Conservation (phyloP, 2,329 filamentous ascomycete species). For the Zymoseptoria passerinii region DNA sequence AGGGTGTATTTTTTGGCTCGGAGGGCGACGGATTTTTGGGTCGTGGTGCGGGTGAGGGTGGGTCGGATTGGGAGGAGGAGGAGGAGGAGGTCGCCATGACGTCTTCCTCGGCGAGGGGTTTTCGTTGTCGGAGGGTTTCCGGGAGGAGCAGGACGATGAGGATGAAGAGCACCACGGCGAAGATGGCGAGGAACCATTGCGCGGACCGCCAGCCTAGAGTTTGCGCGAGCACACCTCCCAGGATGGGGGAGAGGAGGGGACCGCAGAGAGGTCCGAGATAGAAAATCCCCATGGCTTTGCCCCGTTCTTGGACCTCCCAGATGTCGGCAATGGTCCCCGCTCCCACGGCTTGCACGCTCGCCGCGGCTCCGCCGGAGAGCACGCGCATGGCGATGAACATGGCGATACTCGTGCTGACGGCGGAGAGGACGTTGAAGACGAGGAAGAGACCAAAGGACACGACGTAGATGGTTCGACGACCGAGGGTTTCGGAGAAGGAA, state of each 20-base stretch:
- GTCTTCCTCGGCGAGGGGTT: conserved; percentile 24
- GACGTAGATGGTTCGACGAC: conserved; percentile 71
- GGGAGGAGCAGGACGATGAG: conserved; percentile 55
- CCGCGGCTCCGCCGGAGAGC: conserved; percentile 65
- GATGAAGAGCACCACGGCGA: conserved; percentile 51
- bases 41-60: conserved; percentile 44
- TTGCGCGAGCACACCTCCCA: conserved; percentile 65
- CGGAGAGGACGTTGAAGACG: conserved; percentile 61
- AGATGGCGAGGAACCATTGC: conserved; percentile 68
- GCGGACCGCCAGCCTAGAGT: conserved; percentile 66
- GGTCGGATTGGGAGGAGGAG: conserved; percentile 21
- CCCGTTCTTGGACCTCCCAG: conserved; percentile 65
- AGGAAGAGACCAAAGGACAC: conserved; percentile 64
- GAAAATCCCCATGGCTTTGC: conserved; percentile 73
- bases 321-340: conserved; percentile 77
- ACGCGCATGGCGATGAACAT: conserved; percentile 74
- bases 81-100: conserved; percentile 12
- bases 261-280: conserved; percentile 71
- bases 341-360: conserved; percentile 73
- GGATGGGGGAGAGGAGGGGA: conserved; percentile 65
- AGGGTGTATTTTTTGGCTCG: conserved; percentile 48
- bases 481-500: conserved; percentile 63
- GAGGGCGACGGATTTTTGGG: conserved; percentile 52
- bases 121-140: conserved; percentile 47
- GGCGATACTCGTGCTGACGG: conserved; percentile 58